phyloP scores from a whole-genome alignment of 2,329 filamentous ascomycete species.

The Exophiala sp. region DNA sequence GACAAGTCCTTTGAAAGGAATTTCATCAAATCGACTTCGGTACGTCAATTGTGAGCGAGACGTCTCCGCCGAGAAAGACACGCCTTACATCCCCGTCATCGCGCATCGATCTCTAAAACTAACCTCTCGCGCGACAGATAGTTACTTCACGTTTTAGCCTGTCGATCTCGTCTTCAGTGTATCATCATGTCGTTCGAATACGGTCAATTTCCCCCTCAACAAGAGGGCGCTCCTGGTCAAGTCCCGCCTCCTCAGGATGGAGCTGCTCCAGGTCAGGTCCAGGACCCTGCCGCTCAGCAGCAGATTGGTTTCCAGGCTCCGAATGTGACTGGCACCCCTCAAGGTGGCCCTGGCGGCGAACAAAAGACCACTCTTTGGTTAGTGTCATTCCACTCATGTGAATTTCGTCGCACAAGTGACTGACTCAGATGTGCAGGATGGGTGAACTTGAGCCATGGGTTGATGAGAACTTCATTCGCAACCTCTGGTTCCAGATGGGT shows the following conservation, averaged over 20 bases:
- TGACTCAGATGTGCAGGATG: constrained; percentile 66
- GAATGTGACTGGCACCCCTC: constrained; percentile 40
- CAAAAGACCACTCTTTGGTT: constrained; percentile 57
- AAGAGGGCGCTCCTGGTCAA: constrained; percentile 52
- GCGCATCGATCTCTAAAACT: neutral
- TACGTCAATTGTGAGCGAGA: neutral
- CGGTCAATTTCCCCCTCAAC: constrained; percentile 58
- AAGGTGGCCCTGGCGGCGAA: constrained; percentile 50
- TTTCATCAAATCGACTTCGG: constrained; percentile 9
- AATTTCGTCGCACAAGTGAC: neutral
- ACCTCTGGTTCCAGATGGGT: constrained; percentile 87
- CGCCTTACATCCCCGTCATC: neutral
- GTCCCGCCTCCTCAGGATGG: constrained; percentile 47
- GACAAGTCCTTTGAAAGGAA: constrained; percentile 7
- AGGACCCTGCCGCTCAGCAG: constrained; percentile 42
- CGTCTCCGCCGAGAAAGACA: no score
- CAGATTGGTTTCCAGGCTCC: constrained; percentile 51
- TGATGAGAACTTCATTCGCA: constrained; percentile 97
- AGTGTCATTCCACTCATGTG: constrained; percentile 27
- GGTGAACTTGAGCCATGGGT: constrained; percentile 99
- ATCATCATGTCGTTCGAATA: constrained; percentile 64
- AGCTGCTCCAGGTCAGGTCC: constrained; percentile 51
- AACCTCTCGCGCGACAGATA: neutral
- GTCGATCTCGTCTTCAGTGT: constrained; percentile 13
- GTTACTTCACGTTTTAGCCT: constrained; percentile 12